Evolutionary conservation across 1,284 basidiomycete species (phyloP).

Genomic region (Singerocomus inundabilis): DNA sequence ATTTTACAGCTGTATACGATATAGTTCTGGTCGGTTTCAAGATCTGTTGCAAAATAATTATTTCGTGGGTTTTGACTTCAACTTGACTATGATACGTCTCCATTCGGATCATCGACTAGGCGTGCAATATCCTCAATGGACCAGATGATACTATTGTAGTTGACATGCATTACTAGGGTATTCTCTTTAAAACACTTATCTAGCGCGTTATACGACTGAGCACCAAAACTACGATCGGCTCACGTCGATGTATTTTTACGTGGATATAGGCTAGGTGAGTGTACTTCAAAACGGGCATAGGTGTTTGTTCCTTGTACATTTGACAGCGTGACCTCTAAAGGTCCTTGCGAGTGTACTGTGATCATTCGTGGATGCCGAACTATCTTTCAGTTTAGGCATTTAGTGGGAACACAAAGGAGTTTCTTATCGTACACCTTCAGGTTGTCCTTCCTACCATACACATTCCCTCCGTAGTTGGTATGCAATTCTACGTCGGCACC

Average conservation of each 20-base stretch:
- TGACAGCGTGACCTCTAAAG: background rate
- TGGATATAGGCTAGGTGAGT: background rate
- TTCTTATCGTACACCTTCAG: background rate
- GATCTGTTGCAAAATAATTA: background rate
- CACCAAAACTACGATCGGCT: background rate
- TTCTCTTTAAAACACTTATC: background rate
- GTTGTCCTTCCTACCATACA: background rate
- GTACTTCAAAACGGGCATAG: background rate
- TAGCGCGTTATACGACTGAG: background rate
- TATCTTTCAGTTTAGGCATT: background rate
- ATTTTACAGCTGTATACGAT: too few species aligned
- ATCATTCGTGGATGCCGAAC: background rate
- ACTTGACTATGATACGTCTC: background rate
- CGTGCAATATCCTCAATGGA: background rate
- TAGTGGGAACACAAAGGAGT: slow-evolving; percentile 9
- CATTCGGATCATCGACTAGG: background rate
- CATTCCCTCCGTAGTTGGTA: background rate
- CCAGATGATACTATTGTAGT: background rate
- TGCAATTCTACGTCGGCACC: background rate
- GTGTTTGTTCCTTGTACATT: background rate
- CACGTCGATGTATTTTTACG: background rate
- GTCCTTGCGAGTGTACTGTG: background rate
- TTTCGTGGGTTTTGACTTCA: background rate
- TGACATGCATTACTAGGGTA: background rate
- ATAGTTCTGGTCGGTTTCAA: too few species aligned